A percentile compares a stretch with the other conserved stretches of the same genome.
Evolutionary conservation across 176 grass and related monocot genomes (phyloP).

Genomic region (Stipa capillata): DNA sequence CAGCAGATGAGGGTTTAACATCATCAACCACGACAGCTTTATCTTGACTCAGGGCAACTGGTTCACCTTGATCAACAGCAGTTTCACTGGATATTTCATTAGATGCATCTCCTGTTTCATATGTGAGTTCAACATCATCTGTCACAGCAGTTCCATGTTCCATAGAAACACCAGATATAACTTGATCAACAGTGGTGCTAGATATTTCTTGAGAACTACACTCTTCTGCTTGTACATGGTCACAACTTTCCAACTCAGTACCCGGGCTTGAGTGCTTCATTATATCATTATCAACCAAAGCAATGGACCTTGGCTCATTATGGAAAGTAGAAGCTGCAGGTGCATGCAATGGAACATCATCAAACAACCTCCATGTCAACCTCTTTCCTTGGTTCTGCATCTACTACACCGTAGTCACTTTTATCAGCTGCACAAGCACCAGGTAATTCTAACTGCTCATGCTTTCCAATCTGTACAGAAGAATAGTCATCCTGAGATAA

Average conservation of each 20-base stretch:
- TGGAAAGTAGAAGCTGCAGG: not conserved
- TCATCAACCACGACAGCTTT: not conserved
- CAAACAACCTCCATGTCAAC: not conserved
- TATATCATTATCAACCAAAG: not conserved
- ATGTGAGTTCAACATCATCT: conserved; percentile 12
- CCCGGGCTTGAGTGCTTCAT: not conserved
- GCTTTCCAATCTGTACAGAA: conserved; percentile 12
- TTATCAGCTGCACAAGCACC: conserved; percentile 11
- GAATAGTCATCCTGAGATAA: conserved; percentile 5
- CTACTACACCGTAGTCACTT: not conserved
- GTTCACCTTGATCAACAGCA: conserved; percentile 15
- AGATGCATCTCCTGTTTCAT: conserved; percentile 1
- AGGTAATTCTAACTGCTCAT: not conserved
- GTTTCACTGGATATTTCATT: not conserved
- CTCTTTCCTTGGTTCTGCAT: not conserved
- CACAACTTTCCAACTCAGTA: not conserved
- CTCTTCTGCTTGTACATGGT: not conserved
- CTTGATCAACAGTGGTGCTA: not conserved
- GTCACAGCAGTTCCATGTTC: not conserved
- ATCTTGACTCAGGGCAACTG: not conserved
- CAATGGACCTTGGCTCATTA: not conserved
- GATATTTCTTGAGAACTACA: conserved; percentile 21
- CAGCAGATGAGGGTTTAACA: not conserved
- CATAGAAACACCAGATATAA: conserved; percentile 1
- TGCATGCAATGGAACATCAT: not conserved